Conservation (phyloP, 2,329 filamentous ascomycete genomes). For the Ophidiomyces ophidiicola region DNA sequence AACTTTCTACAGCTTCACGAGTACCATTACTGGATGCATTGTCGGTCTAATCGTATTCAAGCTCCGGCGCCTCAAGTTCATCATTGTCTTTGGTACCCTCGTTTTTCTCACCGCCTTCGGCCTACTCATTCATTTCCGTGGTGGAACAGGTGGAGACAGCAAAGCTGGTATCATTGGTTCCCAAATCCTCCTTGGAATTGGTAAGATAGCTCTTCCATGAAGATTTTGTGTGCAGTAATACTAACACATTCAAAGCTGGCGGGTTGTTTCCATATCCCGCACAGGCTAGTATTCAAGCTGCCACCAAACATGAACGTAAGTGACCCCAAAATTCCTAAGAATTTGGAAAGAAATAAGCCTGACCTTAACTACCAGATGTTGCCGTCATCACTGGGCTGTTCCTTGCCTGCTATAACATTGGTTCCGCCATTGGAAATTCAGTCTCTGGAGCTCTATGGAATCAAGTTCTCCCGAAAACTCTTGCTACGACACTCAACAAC, state of each 20-base stretch:
- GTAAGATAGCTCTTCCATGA: constrained; percentile 16
- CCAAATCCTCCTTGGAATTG: constrained; percentile 51
- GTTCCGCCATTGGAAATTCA: constrained; percentile 48
- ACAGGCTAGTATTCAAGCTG: constrained; percentile 41
- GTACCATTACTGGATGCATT: constrained; percentile 46
- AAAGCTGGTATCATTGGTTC: constrained; percentile 50
- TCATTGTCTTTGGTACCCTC: constrained; percentile 49
- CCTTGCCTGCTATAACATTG: constrained; percentile 52
- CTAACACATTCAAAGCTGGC: constrained; percentile 30
- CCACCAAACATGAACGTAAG: constrained; percentile 38
- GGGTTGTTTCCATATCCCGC: constrained; percentile 48
- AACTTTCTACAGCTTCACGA: constrained; percentile 31
- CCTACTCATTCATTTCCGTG: constrained; percentile 52
- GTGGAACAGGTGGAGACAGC: constrained; percentile 33
- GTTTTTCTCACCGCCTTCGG: constrained; percentile 56
- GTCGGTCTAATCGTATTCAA: constrained; percentile 47
- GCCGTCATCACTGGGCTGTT: constrained; percentile 54
- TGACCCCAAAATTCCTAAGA: constrained; percentile 9
- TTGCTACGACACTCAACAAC: constrained; percentile 32
- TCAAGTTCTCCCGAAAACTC: constrained; percentile 41
- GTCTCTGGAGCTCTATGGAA: constrained; percentile 53
- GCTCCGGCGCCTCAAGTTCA: constrained; percentile 49
- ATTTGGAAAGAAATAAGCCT: not conserved
- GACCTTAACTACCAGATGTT: constrained; percentile 31
- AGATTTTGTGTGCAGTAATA: not conserved